Evolutionary conservation across 805 yeast species (phyloP).

Genomic region (Schwanniomyces sp.): DNA sequence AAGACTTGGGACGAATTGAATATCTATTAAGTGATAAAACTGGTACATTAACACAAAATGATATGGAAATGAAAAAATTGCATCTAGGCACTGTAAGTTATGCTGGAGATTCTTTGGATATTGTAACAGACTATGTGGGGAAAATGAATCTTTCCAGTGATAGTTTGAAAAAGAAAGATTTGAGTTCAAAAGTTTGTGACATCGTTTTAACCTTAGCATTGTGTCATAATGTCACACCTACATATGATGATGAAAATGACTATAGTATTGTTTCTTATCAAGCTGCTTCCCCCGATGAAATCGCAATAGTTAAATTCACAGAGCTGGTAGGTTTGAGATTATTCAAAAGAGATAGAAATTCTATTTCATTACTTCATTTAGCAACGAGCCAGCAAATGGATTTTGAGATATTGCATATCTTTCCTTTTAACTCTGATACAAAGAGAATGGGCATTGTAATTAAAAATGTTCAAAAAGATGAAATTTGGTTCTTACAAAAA

Average conservation of each 20-base stretch:
- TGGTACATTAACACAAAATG: slow-evolving; percentile 96
- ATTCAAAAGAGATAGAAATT: slow-evolving; percentile 76
- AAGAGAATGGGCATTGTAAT: slow-evolving; percentile 95
- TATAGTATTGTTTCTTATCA: slow-evolving; percentile 67
- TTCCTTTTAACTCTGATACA: slow-evolving; percentile 94
- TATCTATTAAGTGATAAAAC: slow-evolving; percentile 92
- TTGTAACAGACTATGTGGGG: slow-evolving; percentile 68
- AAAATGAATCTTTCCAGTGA: slow-evolving; percentile 23
- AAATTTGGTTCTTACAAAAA: slow-evolving; percentile 81
- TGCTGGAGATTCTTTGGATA: slow-evolving; percentile 88
- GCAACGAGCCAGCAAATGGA: slow-evolving; percentile 50
- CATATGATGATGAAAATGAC: slow-evolving; percentile 68
- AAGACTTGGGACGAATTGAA: slow-evolving; percentile 94
- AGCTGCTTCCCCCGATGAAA: slow-evolving; percentile 98
- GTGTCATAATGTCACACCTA: slow-evolving; percentile 98
- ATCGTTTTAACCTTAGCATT: slow-evolving; percentile 79
- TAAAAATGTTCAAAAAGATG: slow-evolving; percentile 58
- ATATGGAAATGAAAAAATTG: slow-evolving; percentile 92
- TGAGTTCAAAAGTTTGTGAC: slow-evolving; percentile 75
- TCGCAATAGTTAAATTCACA: slow-evolving; percentile 93
- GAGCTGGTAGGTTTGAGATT: slow-evolving; percentile 82
- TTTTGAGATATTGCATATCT: slow-evolving; percentile 74
- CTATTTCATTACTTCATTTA: slow-evolving; percentile 66
- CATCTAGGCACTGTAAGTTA: slow-evolving; percentile 93
- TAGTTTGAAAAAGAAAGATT: slow-evolving; percentile 55